These are phyloP conservation scores for Puccinia brachypodii DNA, from an alignment of 1,284 basidiomycete genomes.

Conservation along the genomic window DNA sequence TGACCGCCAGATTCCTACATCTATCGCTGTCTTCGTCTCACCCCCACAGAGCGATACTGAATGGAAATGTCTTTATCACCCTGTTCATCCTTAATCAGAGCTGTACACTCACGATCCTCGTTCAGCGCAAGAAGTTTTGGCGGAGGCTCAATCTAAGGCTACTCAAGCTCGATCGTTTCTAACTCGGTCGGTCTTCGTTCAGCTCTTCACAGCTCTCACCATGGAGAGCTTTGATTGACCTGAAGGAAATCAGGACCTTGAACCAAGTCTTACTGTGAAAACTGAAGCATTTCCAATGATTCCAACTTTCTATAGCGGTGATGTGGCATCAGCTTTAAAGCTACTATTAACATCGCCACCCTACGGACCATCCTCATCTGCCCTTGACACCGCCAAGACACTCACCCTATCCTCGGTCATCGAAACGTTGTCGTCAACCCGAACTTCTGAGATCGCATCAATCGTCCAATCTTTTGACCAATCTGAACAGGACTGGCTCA, in stretches of 20 bases:
- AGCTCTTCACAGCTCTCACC: neutral
- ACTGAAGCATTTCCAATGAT: neutral
- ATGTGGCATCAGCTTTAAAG: constrained; percentile 39
- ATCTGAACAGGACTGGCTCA: constrained; percentile 84
- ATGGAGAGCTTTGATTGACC: neutral
- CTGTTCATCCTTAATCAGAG: constrained; percentile 60
- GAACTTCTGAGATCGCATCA: constrained; percentile 78
- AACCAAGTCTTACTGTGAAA: neutral
- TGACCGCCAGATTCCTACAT: neutral
- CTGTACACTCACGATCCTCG: constrained; percentile 84
- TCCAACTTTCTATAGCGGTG: constrained; percentile 11
- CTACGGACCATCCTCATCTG: constrained; percentile 39
- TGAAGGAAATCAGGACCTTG: neutral
- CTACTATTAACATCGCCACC: constrained; percentile 18
- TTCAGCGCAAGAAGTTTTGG: constrained; percentile 70
- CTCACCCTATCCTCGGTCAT: constrained; percentile 76
- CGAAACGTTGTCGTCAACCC: constrained; percentile 91
- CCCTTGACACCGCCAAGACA: constrained; percentile 33
- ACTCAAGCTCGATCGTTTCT: constrained; percentile 70
- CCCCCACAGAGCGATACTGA: neutral
- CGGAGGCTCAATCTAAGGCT: constrained; percentile 74
- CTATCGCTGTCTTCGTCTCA: neutral
- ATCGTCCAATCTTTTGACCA: constrained; percentile 73
- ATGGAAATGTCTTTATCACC: neutral
- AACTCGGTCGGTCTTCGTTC: constrained; percentile 65